These are phyloP conservation scores for Apostasia ramifera DNA, from an alignment of 106 monocot genomes.

Conservation along the genomic window DNA sequence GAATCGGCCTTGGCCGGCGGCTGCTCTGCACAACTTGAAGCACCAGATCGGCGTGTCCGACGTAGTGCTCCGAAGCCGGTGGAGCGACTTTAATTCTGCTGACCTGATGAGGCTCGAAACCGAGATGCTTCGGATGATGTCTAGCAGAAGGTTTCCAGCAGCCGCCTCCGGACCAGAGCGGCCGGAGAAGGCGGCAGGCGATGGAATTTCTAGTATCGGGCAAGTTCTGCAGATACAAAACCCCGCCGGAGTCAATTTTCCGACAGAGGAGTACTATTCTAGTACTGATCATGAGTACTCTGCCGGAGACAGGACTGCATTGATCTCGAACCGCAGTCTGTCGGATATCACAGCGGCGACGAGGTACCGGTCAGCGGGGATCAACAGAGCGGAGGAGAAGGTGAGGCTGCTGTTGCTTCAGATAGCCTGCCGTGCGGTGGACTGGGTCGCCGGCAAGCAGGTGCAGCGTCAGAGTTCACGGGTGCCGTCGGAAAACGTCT, in stretches of 20 bases:
- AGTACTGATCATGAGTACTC: too few species aligned
- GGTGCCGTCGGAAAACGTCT: too few species aligned
- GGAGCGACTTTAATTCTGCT: conserved; percentile 85
- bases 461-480: neutral
- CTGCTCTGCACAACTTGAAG: conserved; percentile 40
- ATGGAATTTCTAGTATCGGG: conserved; percentile 15
- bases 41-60: conserved; percentile 70
- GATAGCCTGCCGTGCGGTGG: neutral
- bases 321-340: neutral
- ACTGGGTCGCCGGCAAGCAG: neutral
- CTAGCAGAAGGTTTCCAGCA: conserved; percentile 32
- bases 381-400: neutral
- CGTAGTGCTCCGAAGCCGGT: conserved; percentile 59
- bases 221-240: neutral
- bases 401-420: neutral
- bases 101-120: conserved; percentile 60
- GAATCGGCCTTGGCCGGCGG: neutral
- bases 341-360: neutral
- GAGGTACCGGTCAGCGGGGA: neutral
- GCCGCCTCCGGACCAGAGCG: neutral
- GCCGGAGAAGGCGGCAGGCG: too few species aligned
- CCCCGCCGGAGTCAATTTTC: too few species aligned
- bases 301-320: neutral
- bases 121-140: conserved; percentile 54
- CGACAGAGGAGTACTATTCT: too few species aligned